phyloP scores from a whole-genome alignment of 495 filamentous ascomycete genomes.

The Penicillium silybi region DNA sequence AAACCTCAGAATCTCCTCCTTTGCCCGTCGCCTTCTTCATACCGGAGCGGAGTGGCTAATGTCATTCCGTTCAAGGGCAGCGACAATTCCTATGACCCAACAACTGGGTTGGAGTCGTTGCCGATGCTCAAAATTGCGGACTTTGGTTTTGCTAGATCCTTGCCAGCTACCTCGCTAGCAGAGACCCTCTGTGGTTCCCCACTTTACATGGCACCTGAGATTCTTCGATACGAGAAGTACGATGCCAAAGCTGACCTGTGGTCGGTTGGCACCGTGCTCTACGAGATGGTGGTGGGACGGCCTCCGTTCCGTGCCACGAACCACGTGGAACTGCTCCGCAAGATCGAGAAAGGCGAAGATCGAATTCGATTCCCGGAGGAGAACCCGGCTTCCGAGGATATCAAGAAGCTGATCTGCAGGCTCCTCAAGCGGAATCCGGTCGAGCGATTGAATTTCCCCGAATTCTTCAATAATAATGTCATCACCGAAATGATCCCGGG shows the following conservation, averaged over 20 bases:
- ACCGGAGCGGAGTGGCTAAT: conserved; percentile 44
- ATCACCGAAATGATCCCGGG: conserved; percentile 79
- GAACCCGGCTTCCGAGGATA: conserved; percentile 61
- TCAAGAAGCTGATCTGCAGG: conserved; percentile 76
- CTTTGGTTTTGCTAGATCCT: conserved; percentile 90
- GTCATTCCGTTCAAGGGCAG: conserved; percentile 59
- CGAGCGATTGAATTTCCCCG: conserved; percentile 75
- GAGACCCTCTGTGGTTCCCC: conserved; percentile 98
- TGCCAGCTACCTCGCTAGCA: conserved; percentile 83
- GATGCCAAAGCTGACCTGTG: conserved; percentile 95
- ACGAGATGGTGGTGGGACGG: conserved; percentile 88
- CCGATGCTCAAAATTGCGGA: conserved; percentile 97
- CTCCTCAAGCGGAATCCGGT: conserved; percentile 82
- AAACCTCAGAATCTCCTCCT: conserved; percentile 96
- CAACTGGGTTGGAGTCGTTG: conserved; percentile 76
- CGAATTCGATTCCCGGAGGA: conserved; percentile 77
- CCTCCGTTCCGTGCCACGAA: conserved; percentile 91
- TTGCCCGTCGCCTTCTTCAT: conserved; percentile 73
- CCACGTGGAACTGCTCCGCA: conserved; percentile 88
- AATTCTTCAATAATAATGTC: conserved; percentile 73
- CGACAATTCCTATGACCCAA: conserved; percentile 71
- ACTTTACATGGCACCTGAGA: conserved; percentile 98
- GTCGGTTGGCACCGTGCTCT: conserved; percentile 93
- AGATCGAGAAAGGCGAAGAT: conserved; percentile 83
- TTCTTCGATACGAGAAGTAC: conserved; percentile 94